Evolutionary conservation across 2,329 filamentous ascomycete genomes (phyloP).

Genomic region (Penicillium sp.): DNA sequence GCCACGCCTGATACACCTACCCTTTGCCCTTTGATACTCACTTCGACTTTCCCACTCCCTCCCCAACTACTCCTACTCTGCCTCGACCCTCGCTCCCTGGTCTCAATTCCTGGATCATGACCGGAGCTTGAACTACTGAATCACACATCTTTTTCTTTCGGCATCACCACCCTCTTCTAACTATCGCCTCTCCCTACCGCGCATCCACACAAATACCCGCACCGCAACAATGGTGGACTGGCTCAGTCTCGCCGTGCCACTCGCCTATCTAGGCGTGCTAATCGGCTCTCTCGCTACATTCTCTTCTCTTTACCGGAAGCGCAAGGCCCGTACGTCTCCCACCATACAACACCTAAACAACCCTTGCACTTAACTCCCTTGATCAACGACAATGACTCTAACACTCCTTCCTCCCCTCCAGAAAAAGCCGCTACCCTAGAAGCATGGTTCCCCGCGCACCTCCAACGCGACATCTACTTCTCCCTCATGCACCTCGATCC

Average conservation of each 20-base stretch:
- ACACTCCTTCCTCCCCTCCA: conserved; percentile 45
- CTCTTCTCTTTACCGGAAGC: conserved; percentile 88
- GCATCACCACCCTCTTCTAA: conserved; percentile 2
- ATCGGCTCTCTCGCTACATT: conserved; percentile 89
- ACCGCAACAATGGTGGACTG: conserved; percentile 65
- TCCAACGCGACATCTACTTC: conserved; percentile 93
- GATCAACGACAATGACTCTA: conserved; percentile 13
- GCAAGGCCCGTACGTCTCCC: conserved; percentile 74
- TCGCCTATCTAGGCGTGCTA: conserved; percentile 88
- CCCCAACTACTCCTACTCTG: background rate
- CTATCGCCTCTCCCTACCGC: conserved; percentile 8
- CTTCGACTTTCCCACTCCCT: conserved; percentile 9
- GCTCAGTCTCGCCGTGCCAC: conserved; percentile 82
- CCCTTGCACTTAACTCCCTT: too few relatives aligned
- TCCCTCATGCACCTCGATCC: conserved; percentile 82
- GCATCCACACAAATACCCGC: conserved; percentile 33
- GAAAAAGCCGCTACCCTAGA: conserved; percentile 82
- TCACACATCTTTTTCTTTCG: background rate
- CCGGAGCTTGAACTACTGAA: conserved; percentile 13
- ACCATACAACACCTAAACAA: background rate
- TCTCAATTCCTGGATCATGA: conserved; percentile 19
- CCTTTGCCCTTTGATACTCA: conserved; percentile 22
- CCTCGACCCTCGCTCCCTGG: conserved; percentile 1
- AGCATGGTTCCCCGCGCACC: conserved; percentile 91
- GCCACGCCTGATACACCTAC: conserved; percentile 11